A percentile compares a stretch with the other conserved stretches of the same genome.
phyloP scores from a whole-genome alignment of 2,329 filamentous ascomycete species.

The Fusarium sp. region DNA sequence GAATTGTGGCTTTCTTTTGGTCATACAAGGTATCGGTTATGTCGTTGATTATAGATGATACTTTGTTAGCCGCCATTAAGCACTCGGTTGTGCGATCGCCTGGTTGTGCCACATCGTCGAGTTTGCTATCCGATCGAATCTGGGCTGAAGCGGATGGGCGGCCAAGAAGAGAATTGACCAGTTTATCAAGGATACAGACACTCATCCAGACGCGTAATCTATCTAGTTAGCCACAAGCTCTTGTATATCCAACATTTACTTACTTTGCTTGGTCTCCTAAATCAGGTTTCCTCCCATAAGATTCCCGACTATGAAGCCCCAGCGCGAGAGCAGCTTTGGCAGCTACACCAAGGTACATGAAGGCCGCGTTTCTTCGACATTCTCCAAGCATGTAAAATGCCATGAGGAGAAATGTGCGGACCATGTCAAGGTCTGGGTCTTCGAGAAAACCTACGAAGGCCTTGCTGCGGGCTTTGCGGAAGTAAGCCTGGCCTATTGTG shows the following conservation, averaged over 20 bases:
- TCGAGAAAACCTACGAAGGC: constrained; percentile 44
- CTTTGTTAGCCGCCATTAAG: constrained; percentile 56
- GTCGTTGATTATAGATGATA: constrained; percentile 59
- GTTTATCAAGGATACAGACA: constrained; percentile 54
- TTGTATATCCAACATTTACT: background rate
- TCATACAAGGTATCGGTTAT: constrained; percentile 59
- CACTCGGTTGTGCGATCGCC: constrained; percentile 46
- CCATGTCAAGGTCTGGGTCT: constrained; percentile 46
- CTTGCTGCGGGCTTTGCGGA: constrained; percentile 56
- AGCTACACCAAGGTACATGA: constrained; percentile 73
- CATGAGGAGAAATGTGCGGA: constrained; percentile 62
- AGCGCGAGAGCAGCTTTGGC: constrained; percentile 68
- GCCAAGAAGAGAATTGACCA: constrained; percentile 55
- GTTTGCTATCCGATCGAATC: constrained; percentile 26
- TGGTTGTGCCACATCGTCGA: constrained; percentile 29
- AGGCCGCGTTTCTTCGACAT: constrained; percentile 72
- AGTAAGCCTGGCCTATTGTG: constrained; percentile 53
- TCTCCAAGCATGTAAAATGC: constrained; percentile 77
- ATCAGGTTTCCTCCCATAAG: constrained; percentile 33
- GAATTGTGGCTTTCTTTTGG: constrained; percentile 50
- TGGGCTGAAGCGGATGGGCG: constrained; percentile 52
- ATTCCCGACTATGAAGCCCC: constrained; percentile 61
- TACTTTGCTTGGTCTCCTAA: constrained; percentile 39
- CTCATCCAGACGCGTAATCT: constrained; percentile 55
- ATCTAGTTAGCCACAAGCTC: background rate